Percentiles rank a stretch among this genome's conserved stretches.
These are phyloP conservation scores for Paraphaeosphaeria sporulosa DNA, from an alignment of 2,329 filamentous ascomycete species.

Conservation along the genomic window DNA sequence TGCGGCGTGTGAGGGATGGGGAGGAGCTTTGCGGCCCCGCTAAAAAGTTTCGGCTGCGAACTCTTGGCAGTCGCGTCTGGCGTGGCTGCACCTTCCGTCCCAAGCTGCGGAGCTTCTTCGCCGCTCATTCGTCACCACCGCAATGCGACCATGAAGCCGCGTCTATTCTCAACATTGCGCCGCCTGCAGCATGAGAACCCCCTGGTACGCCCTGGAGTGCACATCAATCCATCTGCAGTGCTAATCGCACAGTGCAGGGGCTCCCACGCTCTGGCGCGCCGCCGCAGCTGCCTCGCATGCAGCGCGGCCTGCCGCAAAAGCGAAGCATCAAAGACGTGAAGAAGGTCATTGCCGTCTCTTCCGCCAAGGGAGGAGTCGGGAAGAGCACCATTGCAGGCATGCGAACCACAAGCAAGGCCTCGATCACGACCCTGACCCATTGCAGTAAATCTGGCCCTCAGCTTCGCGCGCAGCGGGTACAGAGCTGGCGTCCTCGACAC, in stretches of 20 bases:
- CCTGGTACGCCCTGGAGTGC: conserved; percentile 62
- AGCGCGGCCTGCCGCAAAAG: conserved; percentile 81
- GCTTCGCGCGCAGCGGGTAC: conserved; percentile 82
- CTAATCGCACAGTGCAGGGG: conserved; percentile 63
- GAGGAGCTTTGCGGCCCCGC: conserved; percentile 28
- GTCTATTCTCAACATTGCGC: conserved; percentile 62
- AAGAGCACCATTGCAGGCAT: conserved; percentile 90
- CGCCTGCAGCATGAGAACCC: conserved; percentile 82
- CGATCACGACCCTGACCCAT: conserved; percentile 11
- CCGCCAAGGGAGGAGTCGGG: conserved; percentile 96
- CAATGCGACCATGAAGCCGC: conserved; percentile 51
- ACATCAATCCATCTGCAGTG: background rate
- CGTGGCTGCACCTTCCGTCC: background rate
- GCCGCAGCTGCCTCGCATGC: conserved; percentile 74
- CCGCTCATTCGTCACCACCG: conserved; percentile 16
- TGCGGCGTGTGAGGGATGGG: conserved; percentile 16
- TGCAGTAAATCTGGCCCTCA: conserved; percentile 80
- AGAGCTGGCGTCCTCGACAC: conserved; percentile 90
- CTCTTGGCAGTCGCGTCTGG: conserved; percentile 12
- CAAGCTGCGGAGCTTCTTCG: conserved; percentile 28
- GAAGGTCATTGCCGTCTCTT: conserved; percentile 96
- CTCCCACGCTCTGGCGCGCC: conserved; percentile 77
- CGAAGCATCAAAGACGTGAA: conserved; percentile 82
- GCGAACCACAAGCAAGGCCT: conserved; percentile 15
- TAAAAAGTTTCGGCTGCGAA: conserved; percentile 36